Evolutionary conservation across 2,329 filamentous ascomycete species (phyloP).

Genomic region (Colletotrichum lupini): DNA sequence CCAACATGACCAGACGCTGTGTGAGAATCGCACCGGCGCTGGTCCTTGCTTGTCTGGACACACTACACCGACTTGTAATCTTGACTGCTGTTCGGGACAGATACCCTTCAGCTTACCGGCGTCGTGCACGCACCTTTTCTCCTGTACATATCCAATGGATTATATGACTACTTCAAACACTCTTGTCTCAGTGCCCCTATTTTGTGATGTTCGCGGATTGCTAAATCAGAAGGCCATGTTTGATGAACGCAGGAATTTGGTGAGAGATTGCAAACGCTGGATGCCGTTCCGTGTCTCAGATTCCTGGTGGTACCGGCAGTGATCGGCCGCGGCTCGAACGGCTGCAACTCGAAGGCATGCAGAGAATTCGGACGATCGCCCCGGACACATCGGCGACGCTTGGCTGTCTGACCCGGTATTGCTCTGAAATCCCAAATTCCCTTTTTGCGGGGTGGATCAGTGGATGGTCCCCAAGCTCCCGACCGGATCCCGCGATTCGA

Average conservation of each 20-base stretch:
- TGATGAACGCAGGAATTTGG: slow-evolving; percentile 2
- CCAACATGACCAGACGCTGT: slow-evolving; percentile 1
- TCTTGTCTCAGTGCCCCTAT: neutral
- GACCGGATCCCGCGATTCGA: neutral
- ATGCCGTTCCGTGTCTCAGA: slow-evolving; percentile 26
- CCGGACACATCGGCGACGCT: slow-evolving; percentile 18
- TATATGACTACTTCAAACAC: slow-evolving; percentile 25
- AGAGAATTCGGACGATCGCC: neutral
- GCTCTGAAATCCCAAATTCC: neutral
- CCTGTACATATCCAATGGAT: slow-evolving; percentile 30
- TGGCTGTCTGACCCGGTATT: slow-evolving; percentile 25
- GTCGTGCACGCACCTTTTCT: slow-evolving; percentile 26
- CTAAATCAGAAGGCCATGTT: neutral
- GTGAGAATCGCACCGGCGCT: slow-evolving; percentile 1
- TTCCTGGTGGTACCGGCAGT: neutral
- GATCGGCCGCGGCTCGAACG: slow-evolving; percentile 9
- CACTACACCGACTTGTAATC: slow-evolving; percentile 31
- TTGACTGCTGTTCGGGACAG: slow-evolving; percentile 20
- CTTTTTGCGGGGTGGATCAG: neutral
- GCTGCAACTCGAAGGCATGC: neutral
- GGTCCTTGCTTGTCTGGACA: slow-evolving; percentile 24
- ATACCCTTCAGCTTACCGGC: slow-evolving; percentile 12
- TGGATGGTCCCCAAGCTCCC: neutral
- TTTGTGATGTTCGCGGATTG: neutral
- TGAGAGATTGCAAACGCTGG: slow-evolving; percentile 8